These are phyloP conservation scores for Arabidopsis arenosa DNA, from an alignment of 345 rosid genomes.

Conservation along the genomic window DNA sequence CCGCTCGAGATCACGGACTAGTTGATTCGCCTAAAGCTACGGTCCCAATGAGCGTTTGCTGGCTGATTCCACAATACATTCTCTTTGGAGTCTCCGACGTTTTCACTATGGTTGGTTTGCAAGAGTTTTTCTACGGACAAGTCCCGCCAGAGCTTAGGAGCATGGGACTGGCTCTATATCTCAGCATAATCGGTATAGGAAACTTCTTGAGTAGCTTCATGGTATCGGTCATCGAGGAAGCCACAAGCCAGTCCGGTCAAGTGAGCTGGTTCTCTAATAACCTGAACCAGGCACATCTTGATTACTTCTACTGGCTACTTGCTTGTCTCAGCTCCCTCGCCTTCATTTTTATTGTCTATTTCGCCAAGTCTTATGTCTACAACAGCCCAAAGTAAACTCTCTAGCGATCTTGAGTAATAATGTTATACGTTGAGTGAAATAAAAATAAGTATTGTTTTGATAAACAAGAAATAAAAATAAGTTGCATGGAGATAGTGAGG, in stretches of 20 bases:
- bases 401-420: neutral
- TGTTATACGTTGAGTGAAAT: neutral
- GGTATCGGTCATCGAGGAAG: slow-evolving; percentile 39
- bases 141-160: slow-evolving; percentile 45
- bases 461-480: neutral
- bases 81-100: slow-evolving; percentile 43
- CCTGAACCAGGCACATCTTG: slow-evolving; percentile 47
- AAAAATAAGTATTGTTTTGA: too few species aligned
- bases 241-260: slow-evolving; percentile 34
- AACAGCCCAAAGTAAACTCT: slow-evolving; percentile 18
- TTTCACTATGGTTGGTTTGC: slow-evolving; percentile 49
- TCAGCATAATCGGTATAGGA: slow-evolving; percentile 47
- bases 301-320: slow-evolving; percentile 51
- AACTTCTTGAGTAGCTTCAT: slow-evolving; percentile 50
- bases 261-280: slow-evolving; percentile 44
- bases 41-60: slow-evolving; percentile 48
- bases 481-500: neutral
- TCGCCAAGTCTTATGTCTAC: slow-evolving; percentile 43
- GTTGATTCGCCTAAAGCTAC: slow-evolving; percentile 30
- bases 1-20: slow-evolving; percentile 36
- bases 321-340: slow-evolving; percentile 40
- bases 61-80: slow-evolving; percentile 48
- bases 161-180: slow-evolving; percentile 42
- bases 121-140: slow-evolving; percentile 50
- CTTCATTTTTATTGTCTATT: slow-evolving; percentile 24